phyloP scores from a whole-genome alignment of 768 basidiomycete species.

The Pholiota conissans region DNA sequence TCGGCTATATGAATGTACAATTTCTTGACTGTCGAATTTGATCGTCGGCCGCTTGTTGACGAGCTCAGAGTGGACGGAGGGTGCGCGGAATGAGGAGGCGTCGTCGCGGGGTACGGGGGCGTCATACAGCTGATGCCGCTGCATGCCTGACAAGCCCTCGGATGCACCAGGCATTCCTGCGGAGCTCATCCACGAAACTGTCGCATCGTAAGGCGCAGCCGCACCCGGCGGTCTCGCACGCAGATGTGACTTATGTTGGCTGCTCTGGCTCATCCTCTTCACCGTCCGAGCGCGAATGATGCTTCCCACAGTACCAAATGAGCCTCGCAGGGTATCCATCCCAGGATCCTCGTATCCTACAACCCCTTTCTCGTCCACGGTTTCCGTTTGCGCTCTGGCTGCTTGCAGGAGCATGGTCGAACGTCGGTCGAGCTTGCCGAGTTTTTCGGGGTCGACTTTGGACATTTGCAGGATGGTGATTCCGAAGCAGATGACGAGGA shows the following conservation, averaged over 20 bases:
- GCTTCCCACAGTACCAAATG: slow-evolving; percentile 88
- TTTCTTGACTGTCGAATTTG: slow-evolving; percentile 75
- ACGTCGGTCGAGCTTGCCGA: slow-evolving; percentile 81
- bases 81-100: slow-evolving; percentile 40
- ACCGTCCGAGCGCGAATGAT: slow-evolving; percentile 75
- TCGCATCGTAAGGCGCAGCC: slow-evolving; percentile 32
- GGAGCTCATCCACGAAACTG: slow-evolving; percentile 24
- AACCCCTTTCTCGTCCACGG: slow-evolving; percentile 65
- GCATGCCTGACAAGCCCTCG: slow-evolving; percentile 46
- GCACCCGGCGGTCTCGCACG: slow-evolving; percentile 36
- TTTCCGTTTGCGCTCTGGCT: slow-evolving; percentile 69
- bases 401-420: slow-evolving; percentile 91
- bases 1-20: slow-evolving; percentile 73
- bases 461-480: slow-evolving; percentile 96
- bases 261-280: slow-evolving; percentile 50
- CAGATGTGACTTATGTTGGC: slow-evolving; percentile 28
- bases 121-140: slow-evolving; percentile 87
- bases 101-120: slow-evolving; percentile 67
- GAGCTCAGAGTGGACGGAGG: slow-evolving; percentile 32
- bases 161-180: slow-evolving; percentile 10
- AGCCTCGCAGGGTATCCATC: slow-evolving; percentile 88
- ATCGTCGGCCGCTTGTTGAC: slow-evolving; percentile 55
- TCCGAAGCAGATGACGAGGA: slow-evolving; percentile 87
- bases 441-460: slow-evolving; percentile 83
- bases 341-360: slow-evolving; percentile 84